A percentile compares a stretch with the other conserved stretches of the same genome.
Evolutionary conservation across 2,329 filamentous ascomycete species (phyloP).

Genomic region (Aspergillus cejpii): DNA sequence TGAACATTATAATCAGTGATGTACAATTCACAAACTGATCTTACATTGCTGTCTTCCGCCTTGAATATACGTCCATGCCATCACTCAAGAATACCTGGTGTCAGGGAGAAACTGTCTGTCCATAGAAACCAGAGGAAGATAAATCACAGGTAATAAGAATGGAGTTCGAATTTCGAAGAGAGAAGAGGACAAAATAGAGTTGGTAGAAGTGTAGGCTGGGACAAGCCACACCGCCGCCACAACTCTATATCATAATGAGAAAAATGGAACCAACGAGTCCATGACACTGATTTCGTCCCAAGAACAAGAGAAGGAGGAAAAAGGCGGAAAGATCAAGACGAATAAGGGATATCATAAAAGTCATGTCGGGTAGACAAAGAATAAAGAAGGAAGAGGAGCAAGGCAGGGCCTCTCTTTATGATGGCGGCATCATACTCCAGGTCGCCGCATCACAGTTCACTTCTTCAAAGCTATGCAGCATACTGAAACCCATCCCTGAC

Average conservation of each 20-base stretch:
- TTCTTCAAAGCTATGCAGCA: slow-evolving; percentile 75
- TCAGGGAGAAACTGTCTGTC: too few relatives aligned
- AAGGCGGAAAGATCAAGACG: background rate
- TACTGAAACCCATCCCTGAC: slow-evolving; percentile 70
- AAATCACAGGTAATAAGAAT: too few relatives aligned
- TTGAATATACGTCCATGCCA: too few relatives aligned
- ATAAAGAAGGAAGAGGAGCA: slow-evolving; percentile 3
- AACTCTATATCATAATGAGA: background rate
- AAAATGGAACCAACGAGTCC: background rate
- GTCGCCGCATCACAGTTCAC: slow-evolving; percentile 62
- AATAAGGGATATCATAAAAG: slow-evolving; percentile 1
- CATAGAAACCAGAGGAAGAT: too few relatives aligned
- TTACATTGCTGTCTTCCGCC: too few relatives aligned
- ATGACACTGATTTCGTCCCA: background rate
- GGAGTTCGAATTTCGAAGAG: too few relatives aligned
- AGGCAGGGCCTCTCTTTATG: slow-evolving; percentile 13
- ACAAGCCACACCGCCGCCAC: background rate
- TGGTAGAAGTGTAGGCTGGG: background rate
- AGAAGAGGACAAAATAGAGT: background rate
- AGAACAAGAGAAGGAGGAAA: background rate
- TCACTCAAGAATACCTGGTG: too few relatives aligned
- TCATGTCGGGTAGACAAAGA: slow-evolving; percentile 6
- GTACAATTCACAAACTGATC: too few relatives aligned
- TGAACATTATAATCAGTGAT: too few relatives aligned
- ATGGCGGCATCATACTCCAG: slow-evolving; percentile 51